These are phyloP conservation scores for Candida rishiriensis DNA, from an alignment of 805 yeast species.

Conservation along the genomic window DNA sequence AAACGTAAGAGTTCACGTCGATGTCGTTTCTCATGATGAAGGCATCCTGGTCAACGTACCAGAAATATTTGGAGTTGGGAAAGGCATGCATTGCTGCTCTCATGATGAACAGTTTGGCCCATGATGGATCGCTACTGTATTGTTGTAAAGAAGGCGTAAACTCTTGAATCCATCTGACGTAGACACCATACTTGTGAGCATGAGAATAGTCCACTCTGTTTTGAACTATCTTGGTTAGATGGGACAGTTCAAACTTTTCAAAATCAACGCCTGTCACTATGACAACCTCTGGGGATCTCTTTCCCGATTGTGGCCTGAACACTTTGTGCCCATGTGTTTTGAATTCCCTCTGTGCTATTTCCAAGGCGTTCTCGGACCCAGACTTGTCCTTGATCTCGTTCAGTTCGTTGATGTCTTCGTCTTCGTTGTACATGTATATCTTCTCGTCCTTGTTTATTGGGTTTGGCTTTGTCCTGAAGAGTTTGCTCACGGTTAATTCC, in stretches of 20 bases:
- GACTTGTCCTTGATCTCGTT: conserved; percentile 47
- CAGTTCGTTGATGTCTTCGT: conserved; percentile 34
- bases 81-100: conserved; percentile 92
- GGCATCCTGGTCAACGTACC: conserved; percentile 81
- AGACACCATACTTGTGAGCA: conserved; percentile 74
- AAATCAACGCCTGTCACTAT: conserved; percentile 78
- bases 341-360: conserved; percentile 53
- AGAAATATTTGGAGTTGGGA: conserved; percentile 85
- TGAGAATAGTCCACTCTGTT: conserved; percentile 88
- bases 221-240: conserved; percentile 67
- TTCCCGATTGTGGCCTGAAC: conserved; percentile 32
- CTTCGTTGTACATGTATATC: conserved; percentile 38
- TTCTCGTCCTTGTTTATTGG: conserved; percentile 33
- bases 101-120: conserved; percentile 62
- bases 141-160: conserved; percentile 58
- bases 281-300: conserved; percentile 57
- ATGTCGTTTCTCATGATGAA: conserved; percentile 68
- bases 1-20: conserved; percentile 54
- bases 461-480: conserved; percentile 47
- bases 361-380: conserved; percentile 37
- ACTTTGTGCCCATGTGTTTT: conserved; percentile 62
- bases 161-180: conserved; percentile 82
- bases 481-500: conserved; percentile 47
- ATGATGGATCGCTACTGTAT: conserved; percentile 41
- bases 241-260: conserved; percentile 54